Evolutionary conservation across 495 filamentous ascomycete species (phyloP), one percentile per base, ranked within the genome.

Genomic region (Sphaerosporella brunnea): DNA sequence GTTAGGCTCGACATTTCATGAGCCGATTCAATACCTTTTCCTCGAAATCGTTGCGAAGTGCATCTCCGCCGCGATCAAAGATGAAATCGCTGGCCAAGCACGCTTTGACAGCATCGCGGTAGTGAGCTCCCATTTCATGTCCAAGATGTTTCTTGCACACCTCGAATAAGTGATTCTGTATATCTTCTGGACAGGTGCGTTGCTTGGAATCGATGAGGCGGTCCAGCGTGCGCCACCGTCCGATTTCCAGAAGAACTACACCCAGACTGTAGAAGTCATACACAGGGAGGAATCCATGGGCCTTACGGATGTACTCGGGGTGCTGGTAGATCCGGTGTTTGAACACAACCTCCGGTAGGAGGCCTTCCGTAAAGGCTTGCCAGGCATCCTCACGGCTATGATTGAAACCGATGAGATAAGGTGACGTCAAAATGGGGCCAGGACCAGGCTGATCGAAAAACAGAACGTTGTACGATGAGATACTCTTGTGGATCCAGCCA

Each of bases 261-360:
- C 52, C 52, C 9, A 54, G 39, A 15, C 35, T 45, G 38, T 54
- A 54, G 51, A 47, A 52, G 35, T 54, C 52, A 20, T 52, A 38
- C 23, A 16, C 36, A 10, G 25, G 28, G 13, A 24, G 23, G 10
- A 50, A 20, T 18, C 48, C 26, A 24, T 23, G 37, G 2, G 18
- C 18, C 10, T 42, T 26, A 2, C 11, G 2, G 10, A 19, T 18
- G 2, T 51, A 51, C 23, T 49, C 50, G 7, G 50, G 50, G 34
- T 52, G 50, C 16, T 35, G 34, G 23, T 52, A 32, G 7, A 7
- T 5, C 13, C 28, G 28, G 5, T 32, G 28, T 32, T 32, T 13
- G 28, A 13, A 5, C 5, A 7, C 28, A 32, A 32, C 28, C 28
- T 5, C 13, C n/a, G n/a, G n/a, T n/a, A n/a, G n/a, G n/a, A n/a